These are phyloP conservation scores for Xylaria telfairii DNA, from an alignment of 495 filamentous ascomycete genomes.

Conservation along the genomic window DNA sequence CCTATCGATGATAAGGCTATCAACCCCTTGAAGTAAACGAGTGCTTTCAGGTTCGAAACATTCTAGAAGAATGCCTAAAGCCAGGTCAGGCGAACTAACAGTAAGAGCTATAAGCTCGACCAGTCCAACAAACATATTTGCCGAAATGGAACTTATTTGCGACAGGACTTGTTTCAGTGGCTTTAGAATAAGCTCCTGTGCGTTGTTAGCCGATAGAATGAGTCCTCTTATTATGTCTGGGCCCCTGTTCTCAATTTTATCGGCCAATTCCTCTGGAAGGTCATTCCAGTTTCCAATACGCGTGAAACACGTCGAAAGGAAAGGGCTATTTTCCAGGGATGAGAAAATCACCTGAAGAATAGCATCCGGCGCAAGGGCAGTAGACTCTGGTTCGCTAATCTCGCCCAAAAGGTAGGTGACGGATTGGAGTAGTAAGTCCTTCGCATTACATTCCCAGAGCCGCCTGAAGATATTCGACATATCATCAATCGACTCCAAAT, in stretches of 20 bases:
- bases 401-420: slow-evolving; percentile 33
- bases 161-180: slow-evolving; percentile 46
- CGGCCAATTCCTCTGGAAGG: slow-evolving; percentile 27
- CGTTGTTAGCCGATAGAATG: slow-evolving; percentile 42
- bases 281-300: slow-evolving; percentile 30
- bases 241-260: slow-evolving; percentile 28
- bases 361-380: background rate
- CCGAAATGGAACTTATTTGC: slow-evolving; percentile 38
- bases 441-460: slow-evolving; percentile 40
- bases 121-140: slow-evolving; percentile 37
- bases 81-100: slow-evolving; percentile 46
- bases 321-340: slow-evolving; percentile 35
- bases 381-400: slow-evolving; percentile 24
- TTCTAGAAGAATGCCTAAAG: slow-evolving; percentile 53
- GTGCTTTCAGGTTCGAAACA: slow-evolving; percentile 47
- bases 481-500: slow-evolving; percentile 30
- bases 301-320: slow-evolving; percentile 37
- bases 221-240: slow-evolving; percentile 39
- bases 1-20: slow-evolving; percentile 37
- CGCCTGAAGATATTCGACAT: slow-evolving; percentile 36
- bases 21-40: slow-evolving; percentile 43
- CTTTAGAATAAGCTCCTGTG: slow-evolving; percentile 45
- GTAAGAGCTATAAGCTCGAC: slow-evolving; percentile 52
- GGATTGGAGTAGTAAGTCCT: slow-evolving; percentile 32
- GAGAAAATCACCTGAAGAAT: slow-evolving; percentile 30